phyloP scores from a whole-genome alignment of 305 asterid species.

The Lippia alba region DNA sequence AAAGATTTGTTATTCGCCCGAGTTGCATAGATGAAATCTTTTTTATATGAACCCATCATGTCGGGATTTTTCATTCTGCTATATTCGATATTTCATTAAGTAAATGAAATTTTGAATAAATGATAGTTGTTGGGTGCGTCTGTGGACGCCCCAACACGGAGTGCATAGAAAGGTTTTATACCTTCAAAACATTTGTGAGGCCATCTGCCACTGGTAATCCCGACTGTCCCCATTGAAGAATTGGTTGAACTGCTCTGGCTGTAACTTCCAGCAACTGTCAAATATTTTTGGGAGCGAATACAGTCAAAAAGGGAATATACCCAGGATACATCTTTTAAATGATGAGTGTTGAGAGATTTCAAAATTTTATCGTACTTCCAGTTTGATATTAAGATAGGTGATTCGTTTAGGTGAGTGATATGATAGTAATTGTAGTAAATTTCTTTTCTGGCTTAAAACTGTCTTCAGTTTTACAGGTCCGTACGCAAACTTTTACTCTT shows the following conservation, averaged over 20 bases:
- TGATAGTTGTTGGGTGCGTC: too few species aligned
- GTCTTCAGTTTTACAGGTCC: background rate
- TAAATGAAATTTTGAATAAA: too few species aligned
- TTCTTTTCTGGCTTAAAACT: background rate
- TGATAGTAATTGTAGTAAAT: background rate
- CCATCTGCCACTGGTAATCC: slow-evolving; percentile 77
- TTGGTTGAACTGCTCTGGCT: slow-evolving; percentile 76
- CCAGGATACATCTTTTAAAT: background rate
- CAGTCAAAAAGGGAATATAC: slow-evolving; percentile 14
- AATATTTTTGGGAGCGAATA: slow-evolving; percentile 21
- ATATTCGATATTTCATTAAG: too few species aligned
- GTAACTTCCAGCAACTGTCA: slow-evolving; percentile 77
- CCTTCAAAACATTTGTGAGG: slow-evolving; percentile 77
- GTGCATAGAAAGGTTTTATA: slow-evolving; percentile 32
- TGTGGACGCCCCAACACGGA: too few species aligned
- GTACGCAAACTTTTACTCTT: background rate
- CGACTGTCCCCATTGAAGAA: slow-evolving; percentile 75
- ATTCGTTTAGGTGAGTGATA: background rate
- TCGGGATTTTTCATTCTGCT: too few species aligned
- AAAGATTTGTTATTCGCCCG: too few species aligned
- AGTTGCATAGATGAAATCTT: too few species aligned
- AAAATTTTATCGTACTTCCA: background rate
- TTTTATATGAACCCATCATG: too few species aligned
- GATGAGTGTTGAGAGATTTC: background rate
- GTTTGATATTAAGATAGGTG: background rate